Evolutionary conservation across 768 basidiomycete genomes (phyloP).

Genomic region (Macrolepiota fuliginosa): DNA sequence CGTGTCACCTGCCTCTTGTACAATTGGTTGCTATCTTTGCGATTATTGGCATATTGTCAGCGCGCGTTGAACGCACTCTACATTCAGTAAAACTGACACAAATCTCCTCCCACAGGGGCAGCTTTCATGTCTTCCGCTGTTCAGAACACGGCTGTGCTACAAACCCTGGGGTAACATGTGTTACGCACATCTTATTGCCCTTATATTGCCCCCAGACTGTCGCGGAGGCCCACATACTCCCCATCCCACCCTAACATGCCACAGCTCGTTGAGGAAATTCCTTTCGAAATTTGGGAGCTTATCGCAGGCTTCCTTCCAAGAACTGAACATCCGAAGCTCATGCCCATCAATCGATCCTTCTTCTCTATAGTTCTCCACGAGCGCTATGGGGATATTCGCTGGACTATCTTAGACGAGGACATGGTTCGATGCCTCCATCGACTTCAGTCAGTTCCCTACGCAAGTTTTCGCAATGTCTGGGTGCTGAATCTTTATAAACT

Average conservation of each 20-base stretch:
- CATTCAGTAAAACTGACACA: neutral
- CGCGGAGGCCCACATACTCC: neutral
- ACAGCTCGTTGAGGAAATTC: neutral
- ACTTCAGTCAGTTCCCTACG: conserved; percentile 26
- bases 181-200: neutral
- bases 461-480: neutral
- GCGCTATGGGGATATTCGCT: conserved; percentile 20
- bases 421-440: conserved; percentile 25
- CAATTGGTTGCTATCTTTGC: neutral
- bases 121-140: neutral
- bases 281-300: conserved; percentile 29
- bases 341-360: conserved; percentile 33
- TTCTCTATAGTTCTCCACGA: conserved; percentile 27
- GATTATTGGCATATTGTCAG: neutral
- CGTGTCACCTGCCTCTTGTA: neutral
- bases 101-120: neutral
- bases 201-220: neutral
- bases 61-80: neutral
- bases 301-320: conserved; percentile 20
- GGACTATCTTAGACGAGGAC: conserved; percentile 19
- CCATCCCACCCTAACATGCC: neutral
- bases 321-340: conserved; percentile 3
- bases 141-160: neutral
- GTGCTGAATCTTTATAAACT: too few relatives aligned
- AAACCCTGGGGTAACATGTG: neutral